A percentile compares a stretch with the other conserved stretches of the same genome.
Conservation (phyloP, 306 rosid species). For the Prunus mongolica region DNA sequence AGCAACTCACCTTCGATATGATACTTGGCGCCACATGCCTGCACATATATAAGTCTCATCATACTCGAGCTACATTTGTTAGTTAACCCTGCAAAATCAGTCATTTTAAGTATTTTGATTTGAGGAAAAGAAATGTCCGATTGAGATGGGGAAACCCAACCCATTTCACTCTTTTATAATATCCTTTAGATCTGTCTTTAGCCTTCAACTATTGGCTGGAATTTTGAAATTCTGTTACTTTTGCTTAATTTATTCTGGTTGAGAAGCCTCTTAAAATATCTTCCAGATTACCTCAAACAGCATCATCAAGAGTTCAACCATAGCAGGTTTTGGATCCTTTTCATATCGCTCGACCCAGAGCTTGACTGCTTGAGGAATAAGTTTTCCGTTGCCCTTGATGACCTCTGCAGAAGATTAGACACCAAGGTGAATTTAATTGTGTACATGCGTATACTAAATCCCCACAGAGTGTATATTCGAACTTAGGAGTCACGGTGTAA, state of each 20-base stretch:
- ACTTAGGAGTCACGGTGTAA: not conserved
- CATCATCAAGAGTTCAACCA: conserved; percentile 79
- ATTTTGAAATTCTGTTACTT: conserved; percentile 6
- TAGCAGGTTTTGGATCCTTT: conserved; percentile 65
- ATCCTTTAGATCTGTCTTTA: not conserved
- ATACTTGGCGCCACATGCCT: conserved; percentile 96
- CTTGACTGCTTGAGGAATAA: conserved; percentile 70
- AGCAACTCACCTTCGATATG: conserved; percentile 59
- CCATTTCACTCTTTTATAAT: not conserved
- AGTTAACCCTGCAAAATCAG: not conserved
- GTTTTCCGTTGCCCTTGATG: conserved; percentile 69
- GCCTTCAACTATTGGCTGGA: conserved; percentile 8
- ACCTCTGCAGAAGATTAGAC: conserved; percentile 57
- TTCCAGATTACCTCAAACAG: conserved; percentile 64
- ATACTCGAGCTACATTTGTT: conserved; percentile 3
- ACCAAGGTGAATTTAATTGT: conserved; percentile 13
- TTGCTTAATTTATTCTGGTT: not conserved
- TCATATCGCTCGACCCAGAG: conserved; percentile 91
- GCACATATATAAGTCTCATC: conserved; percentile 26
- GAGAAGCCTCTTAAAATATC: conserved; percentile 10
- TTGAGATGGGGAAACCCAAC: not conserved
- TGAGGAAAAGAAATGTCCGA: not conserved
- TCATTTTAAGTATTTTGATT: not conserved
- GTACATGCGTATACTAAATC: not conserved
- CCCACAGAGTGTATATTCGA: not conserved